phyloP scores from a whole-genome alignment of 352 stramenopile species.

The Phytopythium chamaehyphon region DNA sequence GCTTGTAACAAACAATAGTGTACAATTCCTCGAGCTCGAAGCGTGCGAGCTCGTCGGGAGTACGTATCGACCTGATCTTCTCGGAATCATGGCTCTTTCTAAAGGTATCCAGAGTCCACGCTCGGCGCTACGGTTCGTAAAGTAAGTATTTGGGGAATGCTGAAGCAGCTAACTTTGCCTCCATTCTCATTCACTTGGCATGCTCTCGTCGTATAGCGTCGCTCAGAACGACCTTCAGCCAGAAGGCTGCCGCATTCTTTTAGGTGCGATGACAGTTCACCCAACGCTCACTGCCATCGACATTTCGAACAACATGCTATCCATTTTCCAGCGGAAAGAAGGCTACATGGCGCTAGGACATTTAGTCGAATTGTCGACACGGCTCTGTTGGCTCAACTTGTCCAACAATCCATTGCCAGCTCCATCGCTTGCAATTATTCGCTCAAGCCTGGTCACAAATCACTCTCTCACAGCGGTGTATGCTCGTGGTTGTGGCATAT shows the following conservation, averaged over 20 bases:
- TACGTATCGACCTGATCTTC: conserved; percentile 41
- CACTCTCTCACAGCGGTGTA: conserved; percentile 36
- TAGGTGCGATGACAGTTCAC: conserved; percentile 46
- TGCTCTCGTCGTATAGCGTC: conserved; percentile 20
- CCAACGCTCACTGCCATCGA: conserved; percentile 49
- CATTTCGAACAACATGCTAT: conserved; percentile 51
- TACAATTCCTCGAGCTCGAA: conserved; percentile 57
- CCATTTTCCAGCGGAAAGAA: conserved; percentile 47
- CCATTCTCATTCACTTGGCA: not conserved
- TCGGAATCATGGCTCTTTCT: conserved; percentile 42
- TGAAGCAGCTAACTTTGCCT: too few relatives aligned
- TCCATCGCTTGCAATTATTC: conserved; percentile 1
- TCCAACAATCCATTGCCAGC: conserved; percentile 29
- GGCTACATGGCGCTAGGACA: conserved; percentile 52
- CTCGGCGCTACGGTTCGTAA: conserved; percentile 44
- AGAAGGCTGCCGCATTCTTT: conserved; percentile 50
- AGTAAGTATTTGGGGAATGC: too few relatives aligned
- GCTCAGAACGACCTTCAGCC: conserved; percentile 47
- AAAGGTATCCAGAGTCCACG: conserved; percentile 56
- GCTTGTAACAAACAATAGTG: conserved; percentile 57
- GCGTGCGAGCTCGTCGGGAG: conserved; percentile 47
- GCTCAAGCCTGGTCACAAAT: conserved; percentile 10
- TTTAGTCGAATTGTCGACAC: conserved; percentile 38
- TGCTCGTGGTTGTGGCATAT: conserved; percentile 20
- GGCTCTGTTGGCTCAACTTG: conserved; percentile 45